A percentile compares a stretch with the other conserved stretches of the same genome.
Evolutionary conservation across 2,329 filamentous ascomycete genomes (phyloP).

Genomic region (Biscogniauxia marginata): DNA sequence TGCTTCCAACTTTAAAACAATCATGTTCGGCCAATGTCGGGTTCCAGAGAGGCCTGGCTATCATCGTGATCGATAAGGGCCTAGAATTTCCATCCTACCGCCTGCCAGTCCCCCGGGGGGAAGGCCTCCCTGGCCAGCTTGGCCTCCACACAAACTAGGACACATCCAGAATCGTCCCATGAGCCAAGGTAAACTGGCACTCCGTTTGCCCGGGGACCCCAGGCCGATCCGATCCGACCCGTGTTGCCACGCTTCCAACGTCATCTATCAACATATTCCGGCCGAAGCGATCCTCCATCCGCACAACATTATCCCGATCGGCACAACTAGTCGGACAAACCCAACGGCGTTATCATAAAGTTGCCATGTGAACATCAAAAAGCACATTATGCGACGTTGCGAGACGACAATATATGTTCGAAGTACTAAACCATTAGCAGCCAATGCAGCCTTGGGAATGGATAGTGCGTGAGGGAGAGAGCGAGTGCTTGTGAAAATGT

Average conservation of each 20-base stretch:
- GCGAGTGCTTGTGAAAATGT: too few relatives aligned
- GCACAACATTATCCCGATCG: background rate
- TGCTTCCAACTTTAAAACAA: background rate
- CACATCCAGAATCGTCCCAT: background rate
- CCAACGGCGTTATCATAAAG: background rate
- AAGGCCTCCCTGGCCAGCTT: background rate
- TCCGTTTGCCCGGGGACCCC: background rate
- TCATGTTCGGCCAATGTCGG: slow-evolving; percentile 13
- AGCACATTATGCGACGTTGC: too few relatives aligned
- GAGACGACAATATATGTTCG: too few relatives aligned
- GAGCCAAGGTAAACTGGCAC: background rate
- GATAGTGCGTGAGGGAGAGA: too few relatives aligned
- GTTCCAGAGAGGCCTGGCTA: background rate
- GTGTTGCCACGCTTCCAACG: background rate
- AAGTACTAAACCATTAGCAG: too few relatives aligned
- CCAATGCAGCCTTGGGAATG: too few relatives aligned
- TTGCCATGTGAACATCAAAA: too few relatives aligned
- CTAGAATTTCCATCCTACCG: background rate
- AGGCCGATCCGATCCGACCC: background rate
- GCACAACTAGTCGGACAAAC: background rate
- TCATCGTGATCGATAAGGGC: background rate
- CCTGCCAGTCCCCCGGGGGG: background rate
- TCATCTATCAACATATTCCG: background rate
- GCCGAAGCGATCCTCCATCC: background rate
- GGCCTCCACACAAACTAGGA: background rate